Evolutionary conservation across 148 eudicot genomes (phyloP).

Genomic region (Suaeda aralocaspica): DNA sequence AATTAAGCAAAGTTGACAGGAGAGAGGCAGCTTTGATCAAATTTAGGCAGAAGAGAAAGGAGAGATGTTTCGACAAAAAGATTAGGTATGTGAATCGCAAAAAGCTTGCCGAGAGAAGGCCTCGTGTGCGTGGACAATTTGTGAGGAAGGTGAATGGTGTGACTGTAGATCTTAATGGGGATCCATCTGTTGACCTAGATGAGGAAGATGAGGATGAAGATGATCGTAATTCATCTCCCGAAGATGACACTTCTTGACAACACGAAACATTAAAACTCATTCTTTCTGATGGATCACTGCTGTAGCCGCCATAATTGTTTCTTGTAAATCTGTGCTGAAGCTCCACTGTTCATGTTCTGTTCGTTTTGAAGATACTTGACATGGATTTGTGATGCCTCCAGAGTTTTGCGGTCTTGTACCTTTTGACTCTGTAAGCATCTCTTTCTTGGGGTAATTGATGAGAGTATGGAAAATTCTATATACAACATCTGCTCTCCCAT

Average conservation of each 20-base stretch:
- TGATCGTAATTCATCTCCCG: conserved; percentile 48
- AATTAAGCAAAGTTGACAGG: conserved; percentile 58
- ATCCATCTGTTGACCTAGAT: conserved; percentile 59
- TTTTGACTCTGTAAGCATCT: conserved; percentile 11
- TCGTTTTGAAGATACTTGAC: not conserved
- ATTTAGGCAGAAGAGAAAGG: conserved; percentile 93
- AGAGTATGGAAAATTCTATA: not conserved
- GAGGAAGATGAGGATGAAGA: conserved; percentile 76
- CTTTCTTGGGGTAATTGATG: not conserved
- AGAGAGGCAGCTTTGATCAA: conserved; percentile 89
- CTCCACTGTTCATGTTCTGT: conserved; percentile 1
- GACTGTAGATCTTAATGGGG: conserved; percentile 82
- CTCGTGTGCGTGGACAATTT: conserved; percentile 93
- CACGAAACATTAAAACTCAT: not conserved
- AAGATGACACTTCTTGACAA: conserved; percentile 41
- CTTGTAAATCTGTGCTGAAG: conserved; percentile 3
- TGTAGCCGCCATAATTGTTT: conserved; percentile 9
- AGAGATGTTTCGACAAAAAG: conserved; percentile 91
- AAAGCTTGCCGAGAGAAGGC: conserved; percentile 79
- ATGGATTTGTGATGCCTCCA: conserved; percentile 12
- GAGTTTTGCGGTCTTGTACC: conserved; percentile 6
- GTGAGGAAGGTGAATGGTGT: conserved; percentile 84
- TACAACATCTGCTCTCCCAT: not conserved
- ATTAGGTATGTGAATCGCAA: conserved; percentile 89
- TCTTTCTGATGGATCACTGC: conserved; percentile 12